Evolutionary conservation across 2,329 filamentous ascomycete genomes (phyloP), one percentile per base, ranked within the genome.

Genomic region (Trichoderma polysporum): DNA sequence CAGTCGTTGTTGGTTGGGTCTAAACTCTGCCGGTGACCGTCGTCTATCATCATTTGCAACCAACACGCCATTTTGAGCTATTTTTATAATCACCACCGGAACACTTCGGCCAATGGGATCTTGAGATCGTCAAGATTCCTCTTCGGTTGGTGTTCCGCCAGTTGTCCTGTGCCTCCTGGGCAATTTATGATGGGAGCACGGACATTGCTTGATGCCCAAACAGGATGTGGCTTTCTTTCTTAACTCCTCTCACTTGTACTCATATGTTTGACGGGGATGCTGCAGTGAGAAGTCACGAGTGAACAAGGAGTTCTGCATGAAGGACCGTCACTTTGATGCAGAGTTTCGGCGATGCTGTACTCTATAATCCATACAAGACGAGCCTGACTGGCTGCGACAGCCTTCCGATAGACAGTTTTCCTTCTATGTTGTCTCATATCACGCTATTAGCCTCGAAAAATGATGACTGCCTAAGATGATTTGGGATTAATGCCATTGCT

Each of bases 1-100:
- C 25, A 41, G 47, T 54, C 31, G 59, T 63, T n/a, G n/a, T n/a
- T n/a, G n/a, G n/a, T n/a, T 63, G 59, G 59, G 15, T 9, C 35
- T 27, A 33, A 45, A 15, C n/a, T 41, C 9, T 41, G 17, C 33
- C 35, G 49, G 49, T 29, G 33, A 39, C 33, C 33, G 25, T 27
- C 47, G 17, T 22, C 25, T 25, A 35, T 17, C 33, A 31, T 15
- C 27, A 33, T 53, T 45, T 39, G 49, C 47, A 29, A 7, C 59
- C 35, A 63, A 63, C 59, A 41, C n/a, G 12, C 22, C 33, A 13
- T 13, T 33, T 19, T 13, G n/a, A 27, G 5, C 25, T 33, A 41
- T 13, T 29, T 53, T 45, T 33, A 31, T 17, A 13, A 19, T 39
- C n/a, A 41, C 17, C 25, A 8, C 17, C 35, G 27, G 4, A 13